phyloP scores from a whole-genome alignment of 139 green algal species.

The Chlamydomonas sphaeroides region DNA sequence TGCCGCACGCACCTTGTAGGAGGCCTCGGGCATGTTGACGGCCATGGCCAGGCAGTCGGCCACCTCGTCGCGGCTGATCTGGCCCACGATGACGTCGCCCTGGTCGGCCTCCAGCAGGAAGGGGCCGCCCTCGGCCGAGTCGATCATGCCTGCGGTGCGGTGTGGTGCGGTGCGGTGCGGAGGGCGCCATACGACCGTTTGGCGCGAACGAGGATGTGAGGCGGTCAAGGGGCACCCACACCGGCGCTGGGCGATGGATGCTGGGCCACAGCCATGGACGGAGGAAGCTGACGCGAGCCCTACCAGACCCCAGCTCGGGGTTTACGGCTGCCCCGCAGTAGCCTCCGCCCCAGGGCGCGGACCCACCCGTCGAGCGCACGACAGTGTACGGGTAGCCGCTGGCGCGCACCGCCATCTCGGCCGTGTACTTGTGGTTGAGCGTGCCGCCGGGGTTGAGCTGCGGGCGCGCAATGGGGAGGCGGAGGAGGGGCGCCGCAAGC shows the following conservation, averaged over 20 bases:
- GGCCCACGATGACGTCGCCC: constrained; percentile 77
- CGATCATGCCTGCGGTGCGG: constrained; percentile 52
- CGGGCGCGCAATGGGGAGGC: not conserved
- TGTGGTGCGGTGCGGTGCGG: too few species aligned
- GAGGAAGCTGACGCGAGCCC: too few species aligned
- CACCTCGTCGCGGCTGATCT: constrained; percentile 72
- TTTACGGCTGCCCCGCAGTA: too few species aligned
- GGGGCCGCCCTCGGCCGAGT: constrained; percentile 49
- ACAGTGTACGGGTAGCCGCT: constrained; percentile 80
- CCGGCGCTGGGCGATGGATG: too few species aligned
- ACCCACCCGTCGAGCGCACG: constrained; percentile 76
- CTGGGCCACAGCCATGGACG: too few species aligned
- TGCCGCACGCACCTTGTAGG: constrained; percentile 29
- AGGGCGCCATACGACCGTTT: too few species aligned
- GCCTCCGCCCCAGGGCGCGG: too few species aligned
- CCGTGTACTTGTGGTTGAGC: constrained; percentile 87
- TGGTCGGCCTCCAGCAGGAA: constrained; percentile 72
- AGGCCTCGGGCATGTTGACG: constrained; percentile 59
- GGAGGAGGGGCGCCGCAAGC: too few species aligned
- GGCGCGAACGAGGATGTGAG: too few species aligned
- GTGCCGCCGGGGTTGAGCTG: constrained; percentile 84
- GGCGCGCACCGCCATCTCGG: constrained; percentile 72
- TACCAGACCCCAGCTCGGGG: too few species aligned
- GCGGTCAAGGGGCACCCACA: too few species aligned
- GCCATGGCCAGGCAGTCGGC: constrained; percentile 61